Evolutionary conservation across 768 basidiomycete species (phyloP), one percentile per base, ranked within the genome.

Genomic region (Termitomyces sp.): DNA sequence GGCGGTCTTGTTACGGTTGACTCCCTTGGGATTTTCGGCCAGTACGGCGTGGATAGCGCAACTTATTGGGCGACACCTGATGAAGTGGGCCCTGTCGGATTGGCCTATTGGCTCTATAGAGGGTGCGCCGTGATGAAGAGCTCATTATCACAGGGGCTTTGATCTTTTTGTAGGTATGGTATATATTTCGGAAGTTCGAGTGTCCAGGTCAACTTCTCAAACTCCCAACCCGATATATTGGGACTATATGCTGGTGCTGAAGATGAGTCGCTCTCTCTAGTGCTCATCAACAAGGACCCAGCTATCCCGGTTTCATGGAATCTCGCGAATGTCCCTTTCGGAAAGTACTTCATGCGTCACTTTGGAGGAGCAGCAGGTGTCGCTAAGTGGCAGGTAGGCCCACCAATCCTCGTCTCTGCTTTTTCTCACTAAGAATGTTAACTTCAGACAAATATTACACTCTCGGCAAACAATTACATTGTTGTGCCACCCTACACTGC

Each of bases 101-200:
- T 83, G 55, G 82, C 82, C 34, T 84, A 77, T 64, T 84, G 82
- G 82, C 70, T 84, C 5, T 84, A 71, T 70, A 71, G 82, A 71
- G 82, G 82, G 80, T 82, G 62, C n/a, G 72, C 58, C 32, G 22
- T 40, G 12, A 33, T 8, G 24, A 56, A 52, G 33, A 0, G 50
- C 22, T 3, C 18, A 8, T 39, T n/a, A 12, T 24, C 20, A 36
- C 22, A 27, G 7, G 14, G 40, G 51, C 22, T 14, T 24, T 47
- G 36, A 36, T 24, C 30, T 40, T 10, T 50, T 1, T 7, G 14
- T 18, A 82, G 81, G 27, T 76, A 77, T 57, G 81, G 80, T 14
- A 74, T 72, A 0, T 69, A 67, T 63, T 84, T 84, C 61, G 82
- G 81, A 24, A 67, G 62, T 62, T 65, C 67, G 16, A 79, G 74